These are phyloP conservation scores for Thermomucor indicae-seudaticae DNA, from an alignment of 371 early-diverging fungal genomes.

Conservation along the genomic window DNA sequence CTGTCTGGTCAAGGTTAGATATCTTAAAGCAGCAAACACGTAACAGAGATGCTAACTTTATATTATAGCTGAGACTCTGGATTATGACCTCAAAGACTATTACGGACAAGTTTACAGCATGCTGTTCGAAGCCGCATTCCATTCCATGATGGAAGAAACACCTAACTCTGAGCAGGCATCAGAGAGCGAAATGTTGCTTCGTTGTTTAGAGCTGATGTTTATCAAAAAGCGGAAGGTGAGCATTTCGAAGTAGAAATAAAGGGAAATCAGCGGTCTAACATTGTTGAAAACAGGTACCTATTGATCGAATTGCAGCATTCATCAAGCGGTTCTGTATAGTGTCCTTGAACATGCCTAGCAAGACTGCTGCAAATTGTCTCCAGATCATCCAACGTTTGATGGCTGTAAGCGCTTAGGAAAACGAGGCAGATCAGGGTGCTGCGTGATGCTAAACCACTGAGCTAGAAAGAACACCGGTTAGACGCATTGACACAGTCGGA, in stretches of 20 bases:
- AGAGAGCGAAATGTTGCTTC: constrained; percentile 73
- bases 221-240: constrained; percentile 69
- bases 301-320: constrained; percentile 68
- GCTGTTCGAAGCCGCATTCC: constrained; percentile 65
- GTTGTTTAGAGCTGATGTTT: constrained; percentile 80
- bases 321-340: constrained; percentile 58
- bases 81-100: constrained; percentile 85
- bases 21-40: too few relatives aligned
- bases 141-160: constrained; percentile 58
- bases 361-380: constrained; percentile 32
- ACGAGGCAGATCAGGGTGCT: constrained; percentile 8
- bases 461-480: constrained; percentile 65
- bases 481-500: constrained; percentile 81
- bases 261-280: neutral
- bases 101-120: constrained; percentile 76
- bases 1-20: constrained; percentile 71
- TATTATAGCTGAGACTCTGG: constrained; percentile 62
- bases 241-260: neutral
- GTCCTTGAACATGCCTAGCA: constrained; percentile 50
- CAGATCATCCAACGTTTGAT: constrained; percentile 28
- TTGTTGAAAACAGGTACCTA: constrained; percentile 51
- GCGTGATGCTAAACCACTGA: constrained; percentile 10
- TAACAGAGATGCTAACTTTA: too few relatives aligned
- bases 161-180: constrained; percentile 43
- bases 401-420: constrained; percentile 21